Evolutionary conservation across 805 yeast species (phyloP).

Genomic region (Barnettozyma wickerhamii): DNA sequence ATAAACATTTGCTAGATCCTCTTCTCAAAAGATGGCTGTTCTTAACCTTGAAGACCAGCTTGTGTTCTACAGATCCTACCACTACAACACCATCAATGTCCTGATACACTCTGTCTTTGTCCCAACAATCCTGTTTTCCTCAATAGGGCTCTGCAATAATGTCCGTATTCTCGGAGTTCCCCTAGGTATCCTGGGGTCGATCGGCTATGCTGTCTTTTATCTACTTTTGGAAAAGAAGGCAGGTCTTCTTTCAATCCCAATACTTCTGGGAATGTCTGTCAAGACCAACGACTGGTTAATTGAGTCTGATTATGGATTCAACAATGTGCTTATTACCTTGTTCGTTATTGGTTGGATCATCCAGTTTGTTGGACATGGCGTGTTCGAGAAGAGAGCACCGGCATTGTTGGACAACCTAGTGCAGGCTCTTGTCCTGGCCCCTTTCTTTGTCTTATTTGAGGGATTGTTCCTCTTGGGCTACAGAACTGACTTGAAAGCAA

Average conservation of each 20-base stretch:
- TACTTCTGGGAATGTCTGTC: slow-evolving; percentile 29
- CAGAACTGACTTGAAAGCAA: slow-evolving; percentile 38
- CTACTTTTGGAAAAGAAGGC: slow-evolving; percentile 46
- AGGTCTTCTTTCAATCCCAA: slow-evolving; percentile 42
- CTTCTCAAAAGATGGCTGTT: slow-evolving; percentile 7
- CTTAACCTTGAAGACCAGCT: slow-evolving; percentile 35
- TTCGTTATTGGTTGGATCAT: slow-evolving; percentile 67
- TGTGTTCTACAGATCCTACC: slow-evolving; percentile 57
- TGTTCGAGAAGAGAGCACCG: slow-evolving; percentile 78
- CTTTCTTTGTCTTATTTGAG: slow-evolving; percentile 83
- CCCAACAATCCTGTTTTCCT: slow-evolving; percentile 65
- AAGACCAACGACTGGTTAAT: slow-evolving; percentile 24
- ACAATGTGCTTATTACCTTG: slow-evolving; percentile 20
- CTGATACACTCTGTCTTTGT: slow-evolving; percentile 74
- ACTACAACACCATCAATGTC: slow-evolving; percentile 56
- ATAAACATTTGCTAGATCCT: too few relatives aligned
- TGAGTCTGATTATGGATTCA: slow-evolving; percentile 16
- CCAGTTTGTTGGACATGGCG: slow-evolving; percentile 87
- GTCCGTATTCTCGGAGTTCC: slow-evolving; percentile 31
- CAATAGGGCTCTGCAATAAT: slow-evolving; percentile 38
- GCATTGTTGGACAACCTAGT: slow-evolving; percentile 78
- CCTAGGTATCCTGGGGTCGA: slow-evolving; percentile 41
- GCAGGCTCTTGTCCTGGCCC: slow-evolving; percentile 88
- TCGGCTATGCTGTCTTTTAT: slow-evolving; percentile 56
- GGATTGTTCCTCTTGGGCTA: slow-evolving; percentile 64